Conservation (phyloP, 352 stramenopile genomes). For the Phytophthora aleatoria region DNA sequence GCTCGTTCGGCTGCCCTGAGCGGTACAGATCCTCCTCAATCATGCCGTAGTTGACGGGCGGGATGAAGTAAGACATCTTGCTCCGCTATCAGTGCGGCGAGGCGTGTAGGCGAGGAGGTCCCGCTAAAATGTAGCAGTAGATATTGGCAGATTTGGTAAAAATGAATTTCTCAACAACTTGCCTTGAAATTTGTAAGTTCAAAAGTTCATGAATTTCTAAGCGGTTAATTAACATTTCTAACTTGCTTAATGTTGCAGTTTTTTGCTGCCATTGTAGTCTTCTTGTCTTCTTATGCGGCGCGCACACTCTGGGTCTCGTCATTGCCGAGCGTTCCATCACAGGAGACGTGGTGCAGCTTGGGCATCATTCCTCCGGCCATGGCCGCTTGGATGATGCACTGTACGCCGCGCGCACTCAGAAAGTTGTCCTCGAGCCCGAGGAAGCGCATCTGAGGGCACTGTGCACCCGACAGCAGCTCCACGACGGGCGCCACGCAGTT, state of each 20-base stretch:
- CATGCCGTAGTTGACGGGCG: constrained; percentile 93
- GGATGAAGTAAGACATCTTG: constrained; percentile 91
- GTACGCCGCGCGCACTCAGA: constrained; percentile 70
- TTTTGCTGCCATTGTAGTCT: neutral
- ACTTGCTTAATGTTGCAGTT: constrained; percentile 14
- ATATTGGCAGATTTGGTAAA: neutral
- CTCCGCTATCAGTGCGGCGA: neutral
- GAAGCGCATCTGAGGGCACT: constrained; percentile 80
- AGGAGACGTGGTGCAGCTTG: constrained; percentile 80
- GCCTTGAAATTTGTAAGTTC: constrained; percentile 19
- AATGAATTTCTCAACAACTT: neutral
- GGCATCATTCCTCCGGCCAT: constrained; percentile 83
- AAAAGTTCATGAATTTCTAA: constrained; percentile 22
- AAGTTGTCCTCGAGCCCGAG: constrained; percentile 85
- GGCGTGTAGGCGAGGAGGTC: neutral
- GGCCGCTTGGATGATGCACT: constrained; percentile 78
- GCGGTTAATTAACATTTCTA: constrained; percentile 40
- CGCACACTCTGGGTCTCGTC: constrained; percentile 31
- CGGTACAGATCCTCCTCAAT: constrained; percentile 93
- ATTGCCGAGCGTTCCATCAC: constrained; percentile 39
- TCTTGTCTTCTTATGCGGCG: constrained; percentile 19
- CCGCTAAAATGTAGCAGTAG: neutral
- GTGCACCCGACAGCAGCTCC: constrained; percentile 57
- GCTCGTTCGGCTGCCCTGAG: constrained; percentile 90
- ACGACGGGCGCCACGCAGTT: constrained; percentile 77